phyloP scores from a whole-genome alignment of 2,329 filamentous ascomycete species.

The Fusarium pininemorale region DNA sequence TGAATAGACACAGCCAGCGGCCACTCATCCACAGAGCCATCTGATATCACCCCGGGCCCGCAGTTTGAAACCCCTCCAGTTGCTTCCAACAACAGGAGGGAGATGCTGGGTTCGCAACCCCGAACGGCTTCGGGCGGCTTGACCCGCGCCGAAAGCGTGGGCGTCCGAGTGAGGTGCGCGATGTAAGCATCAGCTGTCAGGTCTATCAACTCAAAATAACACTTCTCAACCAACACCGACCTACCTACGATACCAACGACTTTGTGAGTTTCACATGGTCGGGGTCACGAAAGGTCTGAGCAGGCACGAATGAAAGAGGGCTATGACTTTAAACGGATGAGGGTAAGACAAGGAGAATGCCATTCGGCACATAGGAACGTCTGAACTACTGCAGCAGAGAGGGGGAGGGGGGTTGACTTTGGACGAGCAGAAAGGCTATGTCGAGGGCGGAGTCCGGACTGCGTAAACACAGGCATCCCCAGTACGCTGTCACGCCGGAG shows the following conservation, averaged over 20 bases:
- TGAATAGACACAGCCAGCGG: background rate
- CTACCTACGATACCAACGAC: background rate
- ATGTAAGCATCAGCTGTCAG: no score
- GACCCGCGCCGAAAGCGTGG: no score
- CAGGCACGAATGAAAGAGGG: background rate
- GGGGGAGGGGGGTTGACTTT: no score
- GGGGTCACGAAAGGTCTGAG: no score
- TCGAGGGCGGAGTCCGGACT: no score
- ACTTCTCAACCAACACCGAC: background rate
- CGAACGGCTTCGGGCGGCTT: background rate
- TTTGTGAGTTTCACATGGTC: background rate
- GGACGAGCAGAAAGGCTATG: no score
- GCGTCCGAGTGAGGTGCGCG: background rate
- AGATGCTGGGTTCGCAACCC: no score
- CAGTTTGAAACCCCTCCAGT: background rate
- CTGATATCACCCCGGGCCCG: background rate
- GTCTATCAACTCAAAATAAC: no score
- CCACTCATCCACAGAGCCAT: background rate
- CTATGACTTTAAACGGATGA: background rate
- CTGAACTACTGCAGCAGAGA: background rate
- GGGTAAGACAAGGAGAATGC: background rate
- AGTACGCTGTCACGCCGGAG: background rate
- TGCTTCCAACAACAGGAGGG: background rate
- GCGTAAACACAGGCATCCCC: background rate
- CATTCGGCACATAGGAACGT: background rate